Conservation (phyloP, 2,329 filamentous ascomycete species). For the Sphaceloma murrayae region DNA sequence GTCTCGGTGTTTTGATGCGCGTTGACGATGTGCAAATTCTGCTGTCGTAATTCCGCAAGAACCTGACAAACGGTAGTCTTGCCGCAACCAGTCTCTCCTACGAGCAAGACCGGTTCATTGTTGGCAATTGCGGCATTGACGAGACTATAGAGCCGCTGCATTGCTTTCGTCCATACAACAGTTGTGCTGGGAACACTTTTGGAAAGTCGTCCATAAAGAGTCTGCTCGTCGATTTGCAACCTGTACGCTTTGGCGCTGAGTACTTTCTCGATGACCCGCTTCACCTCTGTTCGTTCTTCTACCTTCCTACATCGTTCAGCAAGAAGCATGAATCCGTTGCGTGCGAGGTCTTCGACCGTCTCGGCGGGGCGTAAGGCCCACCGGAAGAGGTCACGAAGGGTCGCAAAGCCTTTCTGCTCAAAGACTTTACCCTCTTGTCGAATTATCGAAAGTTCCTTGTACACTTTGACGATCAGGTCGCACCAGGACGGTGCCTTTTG, state of each 20-base stretch:
- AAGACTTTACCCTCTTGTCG: slow-evolving; percentile 87
- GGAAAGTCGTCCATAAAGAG: slow-evolving; percentile 55
- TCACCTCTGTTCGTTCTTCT: slow-evolving; percentile 77
- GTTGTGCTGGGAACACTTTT: slow-evolving; percentile 51
- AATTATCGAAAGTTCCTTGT: slow-evolving; percentile 80
- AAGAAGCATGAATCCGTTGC: slow-evolving; percentile 92
- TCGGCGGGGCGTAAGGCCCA: slow-evolving; percentile 85
- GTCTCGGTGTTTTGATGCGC: slow-evolving; percentile 98
- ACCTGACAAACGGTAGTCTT: slow-evolving; percentile 96
- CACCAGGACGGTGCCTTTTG: slow-evolving; percentile 88
- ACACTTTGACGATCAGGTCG: slow-evolving; percentile 81
- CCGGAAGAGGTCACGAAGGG: slow-evolving; percentile 85
- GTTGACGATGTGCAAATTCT: slow-evolving; percentile 79
- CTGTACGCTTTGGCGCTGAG: slow-evolving; percentile 53
- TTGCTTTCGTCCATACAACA: slow-evolving; percentile 90
- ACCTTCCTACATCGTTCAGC: slow-evolving; percentile 88
- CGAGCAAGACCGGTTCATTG: slow-evolving; percentile 85
- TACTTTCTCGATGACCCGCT: slow-evolving; percentile 75
- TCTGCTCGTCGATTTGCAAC: slow-evolving; percentile 64
- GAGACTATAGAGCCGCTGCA: slow-evolving; percentile 82
- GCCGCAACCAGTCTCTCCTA: slow-evolving; percentile 94
- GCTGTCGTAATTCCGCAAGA: slow-evolving; percentile 68
- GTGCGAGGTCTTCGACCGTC: slow-evolving; percentile 75
- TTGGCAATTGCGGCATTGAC: slow-evolving; percentile 80
- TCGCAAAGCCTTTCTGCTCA: slow-evolving; percentile 96